Percentiles rank a stretch among this genome's conserved stretches.
phyloP scores from a whole-genome alignment of 108 stramenopile genomes.

The Chaetoceros tenuissimus region DNA sequence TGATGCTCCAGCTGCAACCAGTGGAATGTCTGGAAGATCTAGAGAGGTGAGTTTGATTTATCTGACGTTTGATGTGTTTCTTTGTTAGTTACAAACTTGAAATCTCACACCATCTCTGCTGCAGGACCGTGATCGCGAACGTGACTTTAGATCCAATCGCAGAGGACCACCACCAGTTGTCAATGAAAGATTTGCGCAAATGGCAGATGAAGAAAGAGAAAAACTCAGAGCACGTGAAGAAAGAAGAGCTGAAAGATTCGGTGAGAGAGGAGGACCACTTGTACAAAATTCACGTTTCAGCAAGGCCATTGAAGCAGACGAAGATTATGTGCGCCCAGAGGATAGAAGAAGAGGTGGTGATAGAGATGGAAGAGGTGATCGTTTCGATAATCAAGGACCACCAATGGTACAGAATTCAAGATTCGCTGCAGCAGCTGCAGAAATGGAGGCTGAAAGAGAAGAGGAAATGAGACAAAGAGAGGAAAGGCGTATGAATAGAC shows the following conservation, averaged over 20 bases:
- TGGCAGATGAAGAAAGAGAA: constrained; percentile 58
- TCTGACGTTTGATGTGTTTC: not conserved
- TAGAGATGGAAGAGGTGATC: constrained; percentile 12
- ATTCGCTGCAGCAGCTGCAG: constrained; percentile 35
- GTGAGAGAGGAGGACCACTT: constrained; percentile 41
- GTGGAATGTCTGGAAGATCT: not conserved
- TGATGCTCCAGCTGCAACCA: not conserved
- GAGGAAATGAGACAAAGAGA: constrained; percentile 7
- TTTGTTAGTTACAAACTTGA: not conserved
- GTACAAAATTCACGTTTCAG: constrained; percentile 55
- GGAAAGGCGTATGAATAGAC: constrained; percentile 1
- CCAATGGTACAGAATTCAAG: constrained; percentile 29
- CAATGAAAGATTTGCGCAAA: constrained; percentile 55
- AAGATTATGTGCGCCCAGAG: constrained; percentile 3
- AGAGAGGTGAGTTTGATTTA: not conserved
- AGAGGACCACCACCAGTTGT: constrained; percentile 53
- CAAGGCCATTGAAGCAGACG: constrained; percentile 38
- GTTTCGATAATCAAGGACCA: constrained; percentile 23
- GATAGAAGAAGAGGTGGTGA: constrained; percentile 7
- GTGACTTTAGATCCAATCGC: constrained; percentile 10
- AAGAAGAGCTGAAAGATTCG: constrained; percentile 7
- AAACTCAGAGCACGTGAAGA: constrained; percentile 19
- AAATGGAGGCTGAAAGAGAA: constrained; percentile 21
- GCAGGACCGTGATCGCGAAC: constrained; percentile 7
- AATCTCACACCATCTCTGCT: not conserved